Evolutionary conservation across 805 yeast genomes (phyloP).

Genomic region (Metschnikowia kunwiensis): DNA sequence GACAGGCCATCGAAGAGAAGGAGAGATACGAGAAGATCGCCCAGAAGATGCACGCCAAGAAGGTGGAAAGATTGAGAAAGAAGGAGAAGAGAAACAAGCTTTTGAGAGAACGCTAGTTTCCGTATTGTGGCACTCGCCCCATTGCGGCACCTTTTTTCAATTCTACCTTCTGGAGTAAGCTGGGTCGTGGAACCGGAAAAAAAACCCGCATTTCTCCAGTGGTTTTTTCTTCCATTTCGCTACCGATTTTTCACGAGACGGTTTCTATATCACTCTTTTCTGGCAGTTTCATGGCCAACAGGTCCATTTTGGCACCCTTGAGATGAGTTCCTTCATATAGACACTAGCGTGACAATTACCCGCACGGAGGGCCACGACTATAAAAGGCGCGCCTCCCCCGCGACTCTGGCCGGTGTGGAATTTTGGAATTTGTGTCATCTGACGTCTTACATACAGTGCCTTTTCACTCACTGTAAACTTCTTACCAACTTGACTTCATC

Average conservation of each 20-base stretch:
- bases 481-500: constrained; percentile 1
- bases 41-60: constrained; percentile 85
- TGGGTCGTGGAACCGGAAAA: too few relatives aligned
- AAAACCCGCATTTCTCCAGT: too few relatives aligned
- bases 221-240: too few relatives aligned
- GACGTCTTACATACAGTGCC: constrained; percentile 18
- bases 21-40: constrained; percentile 85
- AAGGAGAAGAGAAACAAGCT: constrained; percentile 94
- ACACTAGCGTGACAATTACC: constrained; percentile 19
- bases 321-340: constrained; percentile 10
- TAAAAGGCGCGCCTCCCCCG: constrained; percentile 24
- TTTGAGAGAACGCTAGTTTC: constrained; percentile 78
- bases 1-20: constrained; percentile 79
- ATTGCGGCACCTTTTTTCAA: background rate
- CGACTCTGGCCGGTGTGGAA: background rate
- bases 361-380: constrained; percentile 22
- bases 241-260: too few relatives aligned
- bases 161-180: too few relatives aligned
- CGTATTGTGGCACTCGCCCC: too few relatives aligned
- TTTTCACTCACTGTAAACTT: constrained; percentile 9
- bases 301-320: too few relatives aligned
- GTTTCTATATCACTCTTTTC: too few relatives aligned
- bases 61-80: constrained; percentile 83
- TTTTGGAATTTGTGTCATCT: constrained; percentile 16
- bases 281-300: too few relatives aligned